These are phyloP conservation scores for Castanea mollissima DNA, from an alignment of 306 rosid species.

Conservation along the genomic window DNA sequence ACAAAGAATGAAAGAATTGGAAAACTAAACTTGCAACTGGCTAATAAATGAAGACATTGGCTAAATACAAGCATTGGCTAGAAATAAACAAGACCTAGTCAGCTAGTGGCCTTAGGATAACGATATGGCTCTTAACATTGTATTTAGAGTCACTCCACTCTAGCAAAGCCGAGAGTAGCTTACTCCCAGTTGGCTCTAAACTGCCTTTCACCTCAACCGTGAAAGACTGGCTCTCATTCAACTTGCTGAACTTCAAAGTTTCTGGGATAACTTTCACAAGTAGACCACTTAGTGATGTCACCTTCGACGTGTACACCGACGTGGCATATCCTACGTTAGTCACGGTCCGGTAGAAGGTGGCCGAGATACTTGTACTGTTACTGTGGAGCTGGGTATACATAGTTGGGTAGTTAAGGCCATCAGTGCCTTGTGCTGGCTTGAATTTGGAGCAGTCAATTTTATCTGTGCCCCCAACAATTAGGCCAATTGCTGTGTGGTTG, in stretches of 20 bases:
- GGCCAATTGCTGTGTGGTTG: constrained; percentile 39
- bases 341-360: constrained; percentile 55
- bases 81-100: neutral
- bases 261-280: constrained; percentile 49
- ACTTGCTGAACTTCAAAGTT: constrained; percentile 35
- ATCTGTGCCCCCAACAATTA: constrained; percentile 34
- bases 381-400: constrained; percentile 42
- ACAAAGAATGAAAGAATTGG: neutral
- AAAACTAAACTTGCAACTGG: neutral
- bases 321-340: constrained; percentile 55
- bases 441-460: constrained; percentile 38
- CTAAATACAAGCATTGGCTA: neutral
- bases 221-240: constrained; percentile 40
- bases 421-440: constrained; percentile 42
- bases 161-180: constrained; percentile 32
- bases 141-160: constrained; percentile 68
- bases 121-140: constrained; percentile 54
- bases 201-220: constrained; percentile 57
- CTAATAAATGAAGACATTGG: neutral
- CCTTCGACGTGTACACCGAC: constrained; percentile 58
- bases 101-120: constrained; percentile 27
- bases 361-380: constrained; percentile 30
- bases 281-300: constrained; percentile 49
- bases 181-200: constrained; percentile 13
- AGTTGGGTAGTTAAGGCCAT: constrained; percentile 86